phyloP scores from a whole-genome alignment of 768 basidiomycete genomes.

The Lactifluus pinguis region DNA sequence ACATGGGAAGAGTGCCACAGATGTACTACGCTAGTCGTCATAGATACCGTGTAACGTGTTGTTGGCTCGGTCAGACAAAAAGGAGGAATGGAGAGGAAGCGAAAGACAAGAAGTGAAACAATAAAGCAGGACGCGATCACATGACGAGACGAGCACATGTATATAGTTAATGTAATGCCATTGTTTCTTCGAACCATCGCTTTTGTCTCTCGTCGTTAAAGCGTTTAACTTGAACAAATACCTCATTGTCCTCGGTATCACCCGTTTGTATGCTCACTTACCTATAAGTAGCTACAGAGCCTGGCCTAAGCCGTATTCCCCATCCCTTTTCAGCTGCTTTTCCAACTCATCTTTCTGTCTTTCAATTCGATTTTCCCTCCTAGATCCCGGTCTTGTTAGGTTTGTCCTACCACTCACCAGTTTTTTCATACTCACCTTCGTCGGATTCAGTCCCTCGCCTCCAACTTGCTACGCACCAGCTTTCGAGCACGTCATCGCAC shows the following conservation, averaged over 20 bases:
- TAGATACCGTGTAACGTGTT: background rate
- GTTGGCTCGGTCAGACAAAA: background rate
- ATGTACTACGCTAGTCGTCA: background rate
- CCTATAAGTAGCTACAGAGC: conserved; percentile 25
- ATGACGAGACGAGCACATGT: conserved; percentile 20
- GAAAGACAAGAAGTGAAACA: conserved; percentile 4
- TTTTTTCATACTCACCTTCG: background rate
- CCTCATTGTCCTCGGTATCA: conserved; percentile 25
- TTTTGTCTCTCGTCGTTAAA: conserved; percentile 28
- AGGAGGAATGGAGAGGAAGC: background rate
- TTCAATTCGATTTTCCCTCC: conserved; percentile 15
- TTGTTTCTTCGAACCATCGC: conserved; percentile 16
- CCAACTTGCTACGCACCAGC: conserved; percentile 24
- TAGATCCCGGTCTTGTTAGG: background rate
- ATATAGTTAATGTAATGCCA: conserved; percentile 20
- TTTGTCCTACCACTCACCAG: background rate
- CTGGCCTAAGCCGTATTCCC: background rate
- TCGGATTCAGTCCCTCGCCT: background rate
- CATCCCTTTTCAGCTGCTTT: conserved; percentile 10
- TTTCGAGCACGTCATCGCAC: conserved; percentile 11
- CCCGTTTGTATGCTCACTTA: conserved; percentile 9
- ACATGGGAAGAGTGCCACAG: background rate
- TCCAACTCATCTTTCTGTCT: background rate
- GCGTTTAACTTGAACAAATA: conserved; percentile 4
- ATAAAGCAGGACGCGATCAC: conserved; percentile 21